phyloP scores from a whole-genome alignment of 805 yeast genomes.

The Sungouiella thailandica region DNA sequence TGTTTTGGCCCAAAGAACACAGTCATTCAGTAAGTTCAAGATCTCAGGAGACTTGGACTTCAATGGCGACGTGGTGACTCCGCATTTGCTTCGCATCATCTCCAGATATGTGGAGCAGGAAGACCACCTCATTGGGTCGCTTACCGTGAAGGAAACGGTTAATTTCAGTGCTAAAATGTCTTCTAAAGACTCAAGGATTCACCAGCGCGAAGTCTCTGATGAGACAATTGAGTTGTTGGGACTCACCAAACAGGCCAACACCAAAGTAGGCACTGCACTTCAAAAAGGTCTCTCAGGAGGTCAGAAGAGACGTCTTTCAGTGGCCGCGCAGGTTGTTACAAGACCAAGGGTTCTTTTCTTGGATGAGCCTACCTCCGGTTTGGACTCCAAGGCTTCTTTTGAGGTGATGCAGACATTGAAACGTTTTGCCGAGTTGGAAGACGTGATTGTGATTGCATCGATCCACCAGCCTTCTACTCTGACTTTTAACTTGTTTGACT shows the following conservation, averaged over 20 bases:
- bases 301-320: conserved; percentile 18
- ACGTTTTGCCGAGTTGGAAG: neutral
- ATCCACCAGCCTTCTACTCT: conserved; percentile 1
- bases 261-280: conserved; percentile 17
- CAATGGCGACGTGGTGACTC: conserved; percentile 1
- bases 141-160: conserved; percentile 18
- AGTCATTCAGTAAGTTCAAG: neutral
- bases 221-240: conserved; percentile 12
- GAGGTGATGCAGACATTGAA: conserved; percentile 1
- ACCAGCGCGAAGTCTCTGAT: conserved; percentile 11
- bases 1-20: conserved; percentile 44
- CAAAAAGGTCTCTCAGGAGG: conserved; percentile 22
- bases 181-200: conserved; percentile 9
- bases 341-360: conserved; percentile 8
- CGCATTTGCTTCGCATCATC: conserved; percentile 2
- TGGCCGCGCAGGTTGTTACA: conserved; percentile 17
- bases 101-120: conserved; percentile 20
- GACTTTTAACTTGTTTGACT: neutral
- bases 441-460: neutral
- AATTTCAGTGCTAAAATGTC: conserved; percentile 8
- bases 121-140: conserved; percentile 18
- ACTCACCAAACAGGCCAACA: conserved; percentile 10
- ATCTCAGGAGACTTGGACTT: neutral
- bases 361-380: conserved; percentile 60
- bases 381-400: conserved; percentile 41